Percentiles rank a stretch among this genome's conserved stretches.
These are phyloP conservation scores for Talaromyces trachyspermus DNA, from an alignment of 495 filamentous ascomycete species.

Conservation along the genomic window DNA sequence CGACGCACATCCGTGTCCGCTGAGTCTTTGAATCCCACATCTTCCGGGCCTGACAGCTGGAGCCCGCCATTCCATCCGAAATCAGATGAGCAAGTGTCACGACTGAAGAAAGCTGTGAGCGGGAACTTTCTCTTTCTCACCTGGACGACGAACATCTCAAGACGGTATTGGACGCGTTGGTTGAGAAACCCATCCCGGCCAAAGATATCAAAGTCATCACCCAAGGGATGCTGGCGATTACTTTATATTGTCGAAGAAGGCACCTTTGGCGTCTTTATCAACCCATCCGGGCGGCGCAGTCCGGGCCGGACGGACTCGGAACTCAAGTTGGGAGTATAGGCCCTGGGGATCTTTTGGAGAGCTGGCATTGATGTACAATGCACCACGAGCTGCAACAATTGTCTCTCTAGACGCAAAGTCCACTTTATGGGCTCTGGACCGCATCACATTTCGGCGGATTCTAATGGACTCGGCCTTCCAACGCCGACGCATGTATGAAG, in stretches of 20 bases:
- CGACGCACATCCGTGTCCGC: slow-evolving; percentile 95
- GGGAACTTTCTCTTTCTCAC: slow-evolving; percentile 92
- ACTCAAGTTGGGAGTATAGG: slow-evolving; percentile 74
- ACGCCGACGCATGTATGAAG: slow-evolving; percentile 91
- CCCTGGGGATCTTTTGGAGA: slow-evolving; percentile 96
- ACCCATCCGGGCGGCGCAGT: slow-evolving; percentile 69
- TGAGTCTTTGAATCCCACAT: slow-evolving; percentile 86
- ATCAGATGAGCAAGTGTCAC: slow-evolving; percentile 66
- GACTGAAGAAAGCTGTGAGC: slow-evolving; percentile 74
- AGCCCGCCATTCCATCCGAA: slow-evolving; percentile 78
- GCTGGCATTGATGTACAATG: slow-evolving; percentile 97
- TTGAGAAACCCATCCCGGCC: slow-evolving; percentile 91
- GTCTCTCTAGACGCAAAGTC: slow-evolving; percentile 70
- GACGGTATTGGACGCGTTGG: slow-evolving; percentile 81
- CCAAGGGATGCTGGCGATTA: slow-evolving; percentile 96
- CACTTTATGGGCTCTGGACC: slow-evolving; percentile 89
- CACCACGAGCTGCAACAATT: slow-evolving; percentile 93
- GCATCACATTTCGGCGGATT: slow-evolving; percentile 94
- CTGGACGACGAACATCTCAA: slow-evolving; percentile 85
- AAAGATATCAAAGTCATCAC: slow-evolving; percentile 95
- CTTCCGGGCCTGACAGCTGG: slow-evolving; percentile 81
- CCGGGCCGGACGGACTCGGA: slow-evolving; percentile 79
- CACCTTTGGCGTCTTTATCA: slow-evolving; percentile 85
- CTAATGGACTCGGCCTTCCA: slow-evolving; percentile 98
- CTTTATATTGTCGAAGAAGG: slow-evolving; percentile 94